Base-by-base conservation (phyloP, 192 early-diverging fungal genomes). In the Coemansia sp. region DNA sequence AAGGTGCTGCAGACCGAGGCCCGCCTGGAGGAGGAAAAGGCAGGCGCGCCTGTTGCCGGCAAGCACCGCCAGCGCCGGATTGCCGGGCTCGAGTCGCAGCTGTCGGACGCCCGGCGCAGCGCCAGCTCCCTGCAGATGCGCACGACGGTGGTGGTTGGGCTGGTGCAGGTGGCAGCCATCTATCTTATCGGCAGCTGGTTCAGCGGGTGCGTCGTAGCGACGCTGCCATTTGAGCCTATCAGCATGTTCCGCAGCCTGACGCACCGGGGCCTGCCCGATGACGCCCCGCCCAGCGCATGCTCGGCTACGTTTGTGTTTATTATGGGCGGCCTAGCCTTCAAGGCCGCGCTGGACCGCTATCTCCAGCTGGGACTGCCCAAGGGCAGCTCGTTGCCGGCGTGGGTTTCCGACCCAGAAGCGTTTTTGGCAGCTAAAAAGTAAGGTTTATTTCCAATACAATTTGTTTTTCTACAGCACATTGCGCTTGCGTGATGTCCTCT, bases 401-500 rank as follows among this genome's bases (percentile, higher is more conserved):
- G 76, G 76, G 64, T 79, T 1, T 59, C 76, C 44, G 66, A 68
- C 54, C 69, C 69, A 31, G 76, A 79, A 42, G 69, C 63, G 0
- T 57, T 60, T 14, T 43, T 72, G 11, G 51, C 50, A 11, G 53
- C 51, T 47, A 72, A 68, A 38, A 60, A 58, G 43, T 62, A 60
- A 17, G 6, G 5, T 37, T 37, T 20, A 36, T 37, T 11, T 4
- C 21, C 8, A 28, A 28, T 17, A 30, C 51, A 40, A 8, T 15
- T 41, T 28, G 7, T 49, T 3, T 51, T 51, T 16, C 26, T 76
- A 92, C 37, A 92, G 70, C 31, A 86, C 82, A 32, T 86, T 84
- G 40, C 89, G 77, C 76, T 93, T 95, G 65, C 82, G 84, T 28
- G 93, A 87, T 14, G 93, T 92, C 57, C 88, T 76, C 51, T 86